Conservation (phyloP, 805 yeast genomes). For the Kuraishia piskuri region DNA sequence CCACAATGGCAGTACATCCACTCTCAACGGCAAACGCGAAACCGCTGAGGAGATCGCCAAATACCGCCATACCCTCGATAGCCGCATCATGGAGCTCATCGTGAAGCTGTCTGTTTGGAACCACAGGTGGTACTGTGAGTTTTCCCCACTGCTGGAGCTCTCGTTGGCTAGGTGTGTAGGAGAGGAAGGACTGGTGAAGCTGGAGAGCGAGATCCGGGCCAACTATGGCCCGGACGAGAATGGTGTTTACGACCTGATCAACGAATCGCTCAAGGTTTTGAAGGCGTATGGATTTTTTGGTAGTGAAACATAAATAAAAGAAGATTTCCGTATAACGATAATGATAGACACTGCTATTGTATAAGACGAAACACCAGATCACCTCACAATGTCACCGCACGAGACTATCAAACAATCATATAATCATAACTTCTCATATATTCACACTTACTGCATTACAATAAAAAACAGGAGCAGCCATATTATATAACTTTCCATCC, state of each 20-base stretch:
- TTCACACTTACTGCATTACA: too few species aligned
- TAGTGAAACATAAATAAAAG: slow-evolving; percentile 17
- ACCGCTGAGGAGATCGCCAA: slow-evolving; percentile 20
- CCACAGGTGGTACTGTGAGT: slow-evolving; percentile 95
- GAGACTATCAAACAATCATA: neutral
- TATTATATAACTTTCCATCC: too few species aligned
- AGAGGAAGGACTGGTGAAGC: slow-evolving; percentile 72
- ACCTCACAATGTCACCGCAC: too few species aligned
- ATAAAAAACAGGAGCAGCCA: too few species aligned
- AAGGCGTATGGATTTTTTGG: slow-evolving; percentile 35
- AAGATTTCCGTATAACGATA: neutral
- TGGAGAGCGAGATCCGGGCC: slow-evolving; percentile 64
- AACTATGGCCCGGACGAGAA: slow-evolving; percentile 44
- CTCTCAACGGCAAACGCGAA: slow-evolving; percentile 3
- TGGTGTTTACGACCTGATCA: slow-evolving; percentile 51
- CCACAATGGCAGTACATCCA: slow-evolving; percentile 6
- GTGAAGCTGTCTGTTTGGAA: slow-evolving; percentile 93
- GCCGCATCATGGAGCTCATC: slow-evolving; percentile 53
- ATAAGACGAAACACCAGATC: too few species aligned
- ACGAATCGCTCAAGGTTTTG: slow-evolving; percentile 39
- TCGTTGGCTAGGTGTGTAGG: slow-evolving; percentile 53
- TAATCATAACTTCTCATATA: neutral
- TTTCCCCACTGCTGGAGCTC: slow-evolving; percentile 61
- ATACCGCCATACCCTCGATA: slow-evolving; percentile 35
- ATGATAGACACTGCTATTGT: too few species aligned